Evolutionary conservation across 345 rosid genomes (phyloP), one percentile per base, ranked within the genome.

Genomic region (Citrus cavaleriei): DNA sequence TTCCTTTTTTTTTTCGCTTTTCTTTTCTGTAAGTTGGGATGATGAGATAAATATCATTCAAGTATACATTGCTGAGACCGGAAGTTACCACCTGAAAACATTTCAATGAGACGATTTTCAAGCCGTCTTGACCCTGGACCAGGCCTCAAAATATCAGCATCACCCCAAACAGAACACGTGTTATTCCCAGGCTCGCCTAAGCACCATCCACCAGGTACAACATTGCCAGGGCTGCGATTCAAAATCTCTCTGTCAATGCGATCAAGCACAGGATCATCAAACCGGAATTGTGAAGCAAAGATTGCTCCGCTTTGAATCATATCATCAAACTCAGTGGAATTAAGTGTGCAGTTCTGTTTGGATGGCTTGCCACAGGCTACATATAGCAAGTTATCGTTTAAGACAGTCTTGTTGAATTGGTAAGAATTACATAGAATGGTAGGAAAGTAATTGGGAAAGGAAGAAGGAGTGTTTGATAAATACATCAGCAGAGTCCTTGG

Each of bases 171-270:
- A 28, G 89, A 88, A 79, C 98, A 94, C 0, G 88, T 78, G 70
- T 82, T 85, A 28, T 89, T 89, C 32, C 78, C 79, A 42, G 88
- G 79, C 28, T 89, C 90, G 60, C 91, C 98, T 73, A 96, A 79
- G 88, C 99, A 94, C 99, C 99, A 96, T 58, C 99, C 98, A 67
- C 99, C 99, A 30, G 93, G 92, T 38, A 90, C 91, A 70, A 88
- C 88, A 85, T 82, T 75, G 69, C 86, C 91, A 3, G 84, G 81
- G 51, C n/a, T 79, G 75, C 95, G 91, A 58, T 84, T 85, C 76
- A 96, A 80, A 84, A 96, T 86, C 77, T 91, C 94, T 72, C 40
- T 82, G 78, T 96, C 99, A 30, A 96, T 91, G 35, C 84, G 90
- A 49, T 91, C 97, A 75, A 94, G 97, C 28, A 88, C 82, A 2